phyloP scores from a whole-genome alignment of 352 stramenopile species.

The Globisporangium megalacanthum region DNA sequence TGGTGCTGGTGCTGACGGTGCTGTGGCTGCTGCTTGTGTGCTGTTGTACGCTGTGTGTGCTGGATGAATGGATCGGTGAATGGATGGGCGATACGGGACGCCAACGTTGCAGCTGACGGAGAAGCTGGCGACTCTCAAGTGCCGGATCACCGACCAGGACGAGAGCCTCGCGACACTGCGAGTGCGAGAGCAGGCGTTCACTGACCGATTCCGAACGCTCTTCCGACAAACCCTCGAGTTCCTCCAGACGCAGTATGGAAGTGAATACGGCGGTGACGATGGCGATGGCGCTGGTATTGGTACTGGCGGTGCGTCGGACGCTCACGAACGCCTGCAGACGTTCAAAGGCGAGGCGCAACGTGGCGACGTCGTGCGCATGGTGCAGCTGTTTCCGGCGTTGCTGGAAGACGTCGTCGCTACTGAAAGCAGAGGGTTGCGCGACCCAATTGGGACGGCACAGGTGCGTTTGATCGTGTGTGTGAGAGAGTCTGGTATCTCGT shows the following conservation, averaged over 20 bases:
- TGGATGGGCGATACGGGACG: no score
- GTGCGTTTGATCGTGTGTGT: neutral
- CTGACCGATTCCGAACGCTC: slow-evolving; percentile 11
- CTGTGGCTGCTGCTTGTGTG: neutral
- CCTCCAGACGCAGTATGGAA: slow-evolving; percentile 1
- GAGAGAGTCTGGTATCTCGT: no score
- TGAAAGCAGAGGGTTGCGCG: neutral
- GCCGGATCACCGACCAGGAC: slow-evolving; percentile 20
- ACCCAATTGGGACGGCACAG: neutral
- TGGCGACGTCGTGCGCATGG: slow-evolving; percentile 33
- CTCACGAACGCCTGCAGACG: neutral
- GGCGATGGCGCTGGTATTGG: no score
- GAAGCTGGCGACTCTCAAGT: slow-evolving; percentile 13
- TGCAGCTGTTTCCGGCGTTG: slow-evolving; percentile 45
- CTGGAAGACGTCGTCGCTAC: slow-evolving; percentile 36
- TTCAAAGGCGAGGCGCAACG: slow-evolving; percentile 13
- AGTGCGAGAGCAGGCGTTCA: slow-evolving; percentile 14
- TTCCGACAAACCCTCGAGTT: slow-evolving; percentile 7
- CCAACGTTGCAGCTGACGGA: slow-evolving; percentile 17
- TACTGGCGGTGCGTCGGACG: no score
- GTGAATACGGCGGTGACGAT: neutral
- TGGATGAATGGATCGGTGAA: no score
- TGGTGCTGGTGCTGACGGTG: no score
- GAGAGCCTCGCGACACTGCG: slow-evolving; percentile 13
- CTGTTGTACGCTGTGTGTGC: no score